These are phyloP conservation scores for Xylaria sp. DNA, from an alignment of 2,329 filamentous ascomycete genomes.

Conservation along the genomic window DNA sequence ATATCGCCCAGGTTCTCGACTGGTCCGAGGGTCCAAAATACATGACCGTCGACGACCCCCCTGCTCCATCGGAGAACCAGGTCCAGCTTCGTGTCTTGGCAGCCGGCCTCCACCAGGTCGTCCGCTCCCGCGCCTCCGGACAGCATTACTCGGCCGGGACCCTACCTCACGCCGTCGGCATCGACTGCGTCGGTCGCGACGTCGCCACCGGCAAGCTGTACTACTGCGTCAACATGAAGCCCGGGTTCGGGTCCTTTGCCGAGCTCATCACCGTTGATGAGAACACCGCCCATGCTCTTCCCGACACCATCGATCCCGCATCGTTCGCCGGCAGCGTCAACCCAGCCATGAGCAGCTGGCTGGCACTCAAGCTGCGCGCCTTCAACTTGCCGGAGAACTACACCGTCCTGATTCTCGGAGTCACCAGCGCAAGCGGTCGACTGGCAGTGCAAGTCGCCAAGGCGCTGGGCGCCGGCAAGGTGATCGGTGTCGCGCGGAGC, in stretches of 20 bases:
- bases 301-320: slow-evolving; percentile 57
- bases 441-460: slow-evolving; percentile 61
- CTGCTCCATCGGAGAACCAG: slow-evolving; percentile 51
- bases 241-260: slow-evolving; percentile 55
- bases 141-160: slow-evolving; percentile 62
- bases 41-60: slow-evolving; percentile 50
- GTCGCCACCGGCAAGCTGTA: slow-evolving; percentile 58
- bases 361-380: slow-evolving; percentile 62
- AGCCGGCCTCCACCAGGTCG: slow-evolving; percentile 63
- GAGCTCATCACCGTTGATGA: slow-evolving; percentile 60
- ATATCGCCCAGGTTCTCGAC: slow-evolving; percentile 43
- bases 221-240: slow-evolving; percentile 58
- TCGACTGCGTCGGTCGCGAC: slow-evolving; percentile 63
- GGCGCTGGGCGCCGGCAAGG: slow-evolving; percentile 58
- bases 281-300: slow-evolving; percentile 53
- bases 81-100: slow-evolving; percentile 64
- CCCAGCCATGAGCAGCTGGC: slow-evolving; percentile 66
- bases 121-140: slow-evolving; percentile 63
- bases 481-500: slow-evolving; percentile 64
- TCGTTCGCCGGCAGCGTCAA: slow-evolving; percentile 63
- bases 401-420: slow-evolving; percentile 63
- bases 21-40: slow-evolving; percentile 48
- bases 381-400: slow-evolving; percentile 54
- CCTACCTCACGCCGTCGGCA: slow-evolving; percentile 63
- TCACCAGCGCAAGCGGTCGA: slow-evolving; percentile 62